phyloP scores from a whole-genome alignment of 1,139 yeast species.

The Yamadazyma dushanensis region DNA sequence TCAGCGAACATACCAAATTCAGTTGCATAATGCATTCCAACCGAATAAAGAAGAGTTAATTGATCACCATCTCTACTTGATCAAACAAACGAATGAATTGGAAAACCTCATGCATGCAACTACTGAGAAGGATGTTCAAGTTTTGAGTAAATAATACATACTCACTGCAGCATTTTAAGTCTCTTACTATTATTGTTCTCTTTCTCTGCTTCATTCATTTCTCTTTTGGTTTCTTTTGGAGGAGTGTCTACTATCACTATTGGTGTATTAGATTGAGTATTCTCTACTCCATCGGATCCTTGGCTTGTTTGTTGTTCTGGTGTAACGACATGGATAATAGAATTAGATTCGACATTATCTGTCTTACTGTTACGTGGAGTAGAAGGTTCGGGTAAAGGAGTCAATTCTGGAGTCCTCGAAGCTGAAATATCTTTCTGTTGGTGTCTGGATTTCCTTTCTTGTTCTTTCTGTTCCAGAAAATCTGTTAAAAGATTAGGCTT shows the following conservation, averaged over 20 bases:
- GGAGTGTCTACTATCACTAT: not conserved
- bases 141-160: not conserved
- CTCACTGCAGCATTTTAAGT: not conserved
- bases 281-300: no score
- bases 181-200: not conserved
- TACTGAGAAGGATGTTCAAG: no score
- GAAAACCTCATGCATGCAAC: not conserved
- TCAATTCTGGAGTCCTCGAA: constrained; percentile 1
- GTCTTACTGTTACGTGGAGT: no score
- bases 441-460: constrained; percentile 1
- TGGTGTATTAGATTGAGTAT: no score
- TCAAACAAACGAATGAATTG: not conserved
- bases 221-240: not conserved
- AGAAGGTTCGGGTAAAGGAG: no score
- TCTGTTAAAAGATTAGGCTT: constrained; percentile 34
- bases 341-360: no score
- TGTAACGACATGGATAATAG: no score
- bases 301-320: no score
- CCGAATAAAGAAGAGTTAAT: not conserved
- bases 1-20: constrained; percentile 1
- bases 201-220: not conserved
- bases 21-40: not conserved
- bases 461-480: constrained; percentile 18
- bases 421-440: not conserved
- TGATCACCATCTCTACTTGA: constrained; percentile 2